A percentile compares a stretch with the other conserved stretches of the same genome.
Evolutionary conservation across 2,329 filamentous ascomycete species (phyloP).

Genomic region (Trichoderma sp.): DNA sequence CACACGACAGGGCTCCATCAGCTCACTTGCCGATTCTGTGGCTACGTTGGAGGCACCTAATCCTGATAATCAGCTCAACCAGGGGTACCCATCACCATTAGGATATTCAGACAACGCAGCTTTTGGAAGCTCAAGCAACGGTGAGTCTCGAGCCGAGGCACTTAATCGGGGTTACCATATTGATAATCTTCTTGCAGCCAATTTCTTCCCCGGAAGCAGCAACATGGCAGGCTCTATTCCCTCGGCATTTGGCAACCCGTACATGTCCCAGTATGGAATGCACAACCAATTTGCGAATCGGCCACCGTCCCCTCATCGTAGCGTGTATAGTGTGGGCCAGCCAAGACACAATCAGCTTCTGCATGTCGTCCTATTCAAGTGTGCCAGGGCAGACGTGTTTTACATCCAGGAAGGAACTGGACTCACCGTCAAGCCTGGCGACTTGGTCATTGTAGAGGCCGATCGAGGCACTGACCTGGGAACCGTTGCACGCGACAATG

Average conservation of each 20-base stretch:
- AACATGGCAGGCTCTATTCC: slow-evolving; percentile 30
- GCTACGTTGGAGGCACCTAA: slow-evolving; percentile 48
- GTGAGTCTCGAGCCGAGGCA: slow-evolving; percentile 36
- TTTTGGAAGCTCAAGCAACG: slow-evolving; percentile 41
- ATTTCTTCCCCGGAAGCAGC: slow-evolving; percentile 31
- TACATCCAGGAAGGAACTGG: slow-evolving; percentile 97
- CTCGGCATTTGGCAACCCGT: slow-evolving; percentile 41
- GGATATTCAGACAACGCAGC: slow-evolving; percentile 43
- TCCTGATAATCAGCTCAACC: slow-evolving; percentile 45
- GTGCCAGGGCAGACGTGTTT: slow-evolving; percentile 90
- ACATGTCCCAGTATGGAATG: slow-evolving; percentile 49
- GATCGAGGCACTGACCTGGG: slow-evolving; percentile 95
- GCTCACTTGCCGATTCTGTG: slow-evolving; percentile 57
- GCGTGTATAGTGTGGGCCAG: slow-evolving; percentile 61
- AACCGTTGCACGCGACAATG: slow-evolving; percentile 84
- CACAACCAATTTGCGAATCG: slow-evolving; percentile 49
- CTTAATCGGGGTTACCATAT: slow-evolving; percentile 7
- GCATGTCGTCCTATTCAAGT: slow-evolving; percentile 96
- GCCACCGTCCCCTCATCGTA: slow-evolving; percentile 62
- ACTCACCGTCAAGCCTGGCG: slow-evolving; percentile 83
- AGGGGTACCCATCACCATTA: slow-evolving; percentile 44
- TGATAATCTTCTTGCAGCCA: slow-evolving; percentile 24
- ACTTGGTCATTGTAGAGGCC: slow-evolving; percentile 95
- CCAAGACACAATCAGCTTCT: slow-evolving; percentile 69
- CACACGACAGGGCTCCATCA: slow-evolving; percentile 64